These are phyloP conservation scores for Phytophthora sansomeana DNA, from an alignment of 352 stramenopile species.

Conservation along the genomic window DNA sequence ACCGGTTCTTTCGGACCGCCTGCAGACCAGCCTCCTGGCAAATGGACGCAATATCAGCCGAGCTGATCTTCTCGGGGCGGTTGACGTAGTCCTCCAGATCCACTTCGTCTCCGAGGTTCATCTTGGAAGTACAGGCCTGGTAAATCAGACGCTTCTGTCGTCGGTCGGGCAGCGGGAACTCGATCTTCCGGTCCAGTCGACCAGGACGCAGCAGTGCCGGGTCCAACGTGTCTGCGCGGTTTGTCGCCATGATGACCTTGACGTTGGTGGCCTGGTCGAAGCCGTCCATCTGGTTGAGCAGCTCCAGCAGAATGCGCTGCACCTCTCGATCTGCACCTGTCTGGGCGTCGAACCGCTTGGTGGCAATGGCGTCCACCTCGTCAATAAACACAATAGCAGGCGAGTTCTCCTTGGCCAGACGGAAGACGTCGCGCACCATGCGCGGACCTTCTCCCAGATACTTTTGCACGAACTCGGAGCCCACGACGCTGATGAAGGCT, in stretches of 20 bases:
- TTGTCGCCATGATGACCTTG: conserved; percentile 99
- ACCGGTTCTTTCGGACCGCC: conserved; percentile 99
- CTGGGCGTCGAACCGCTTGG: conserved; percentile 99
- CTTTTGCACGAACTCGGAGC: conserved; percentile 99
- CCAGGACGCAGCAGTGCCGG: conserved; percentile 98
- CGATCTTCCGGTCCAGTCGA: conserved; percentile 99
- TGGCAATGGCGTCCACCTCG: conserved; percentile 99
- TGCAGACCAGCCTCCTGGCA: conserved; percentile 99
- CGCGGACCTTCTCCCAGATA: conserved; percentile 99
- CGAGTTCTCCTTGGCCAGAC: conserved; percentile 98
- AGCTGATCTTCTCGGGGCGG: conserved; percentile 99
- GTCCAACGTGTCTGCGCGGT: conserved; percentile 99
- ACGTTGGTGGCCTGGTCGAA: conserved; percentile 99
- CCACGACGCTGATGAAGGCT: conserved; percentile 98
- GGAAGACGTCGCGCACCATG: conserved; percentile 99
- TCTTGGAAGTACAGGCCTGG: conserved; percentile 98
- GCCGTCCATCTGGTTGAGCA: conserved; percentile 99
- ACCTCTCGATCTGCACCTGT: conserved; percentile 96
- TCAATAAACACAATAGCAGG: conserved; percentile 99
- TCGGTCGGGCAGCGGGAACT: conserved; percentile 99
- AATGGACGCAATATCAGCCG: conserved; percentile 98
- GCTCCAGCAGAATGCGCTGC: conserved; percentile 99
- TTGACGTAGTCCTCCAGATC: conserved; percentile 99
- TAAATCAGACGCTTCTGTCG: conserved; percentile 99
- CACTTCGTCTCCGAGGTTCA: conserved; percentile 99